Evolutionary conservation across 23 red algal genomes (phyloP).

Genomic region (Agarophyton chilense): DNA sequence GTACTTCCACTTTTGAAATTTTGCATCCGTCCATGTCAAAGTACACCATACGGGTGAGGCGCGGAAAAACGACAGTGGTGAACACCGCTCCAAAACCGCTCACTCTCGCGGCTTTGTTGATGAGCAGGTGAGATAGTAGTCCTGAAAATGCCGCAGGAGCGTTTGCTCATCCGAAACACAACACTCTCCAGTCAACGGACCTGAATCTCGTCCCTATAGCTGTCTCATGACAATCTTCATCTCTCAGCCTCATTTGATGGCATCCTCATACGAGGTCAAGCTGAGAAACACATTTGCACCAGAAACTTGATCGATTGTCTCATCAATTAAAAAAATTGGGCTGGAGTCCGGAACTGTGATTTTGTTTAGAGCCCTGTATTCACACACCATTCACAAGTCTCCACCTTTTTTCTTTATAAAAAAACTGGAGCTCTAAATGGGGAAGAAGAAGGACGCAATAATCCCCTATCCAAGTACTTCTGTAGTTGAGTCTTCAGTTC

Average conservation of each 20-base stretch:
- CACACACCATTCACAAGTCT: not conserved
- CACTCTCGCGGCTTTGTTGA: too few relatives aligned
- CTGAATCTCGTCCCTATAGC: not conserved
- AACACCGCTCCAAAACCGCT: too few relatives aligned
- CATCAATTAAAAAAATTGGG: not conserved
- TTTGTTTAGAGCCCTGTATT: not conserved
- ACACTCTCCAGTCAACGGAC: not conserved
- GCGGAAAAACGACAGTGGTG: too few relatives aligned
- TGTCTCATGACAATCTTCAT: conserved; percentile 3
- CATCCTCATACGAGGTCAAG: not conserved
- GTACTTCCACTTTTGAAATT: too few relatives aligned
- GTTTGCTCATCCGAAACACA: not conserved
- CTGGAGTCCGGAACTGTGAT: not conserved
- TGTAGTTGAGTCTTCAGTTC: not conserved
- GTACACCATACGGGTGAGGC: too few relatives aligned
- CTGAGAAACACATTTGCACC: not conserved
- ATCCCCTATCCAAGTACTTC: not conserved
- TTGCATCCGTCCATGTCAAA: too few relatives aligned
- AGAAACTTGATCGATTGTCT: not conserved
- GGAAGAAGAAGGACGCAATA: not conserved
- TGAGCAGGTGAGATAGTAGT: too few relatives aligned
- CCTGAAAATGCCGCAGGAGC: not conserved
- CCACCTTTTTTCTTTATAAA: not conserved
- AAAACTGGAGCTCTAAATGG: not conserved
- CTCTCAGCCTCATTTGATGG: conserved; percentile 1